Evolutionary conservation across 805 yeast genomes (phyloP).

Genomic region (Wickerhamomyces xylosicus): DNA sequence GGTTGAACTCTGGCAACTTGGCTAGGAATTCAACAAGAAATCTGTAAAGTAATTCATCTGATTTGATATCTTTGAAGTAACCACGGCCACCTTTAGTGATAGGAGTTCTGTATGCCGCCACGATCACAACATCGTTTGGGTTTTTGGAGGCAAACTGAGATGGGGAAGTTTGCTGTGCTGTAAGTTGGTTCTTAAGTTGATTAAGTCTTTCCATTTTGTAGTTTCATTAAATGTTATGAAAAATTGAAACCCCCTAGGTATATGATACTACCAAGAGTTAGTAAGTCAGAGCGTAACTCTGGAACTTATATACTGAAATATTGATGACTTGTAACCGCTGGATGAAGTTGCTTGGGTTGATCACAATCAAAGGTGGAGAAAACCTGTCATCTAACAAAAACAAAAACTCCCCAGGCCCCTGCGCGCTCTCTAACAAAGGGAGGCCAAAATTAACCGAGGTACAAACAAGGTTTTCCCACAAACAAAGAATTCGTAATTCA

Average conservation of each 20-base stretch:
- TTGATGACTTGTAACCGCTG: too few relatives aligned
- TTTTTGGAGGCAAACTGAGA: conserved; percentile 7
- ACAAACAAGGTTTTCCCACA: too few relatives aligned
- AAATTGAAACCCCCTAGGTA: too few relatives aligned
- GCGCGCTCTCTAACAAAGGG: too few relatives aligned
- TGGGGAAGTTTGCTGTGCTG: conserved; percentile 1
- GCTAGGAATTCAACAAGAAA: conserved; percentile 55
- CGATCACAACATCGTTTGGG: conserved; percentile 77
- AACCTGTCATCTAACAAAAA: background rate
- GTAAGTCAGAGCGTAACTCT: too few relatives aligned
- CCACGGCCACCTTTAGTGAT: conserved; percentile 85
- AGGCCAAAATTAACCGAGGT: too few relatives aligned
- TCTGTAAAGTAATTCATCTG: conserved; percentile 67
- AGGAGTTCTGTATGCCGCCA: conserved; percentile 86
- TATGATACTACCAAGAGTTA: background rate
- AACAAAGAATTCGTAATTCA: too few relatives aligned
- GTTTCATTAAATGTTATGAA: background rate
- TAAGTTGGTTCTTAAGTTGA: background rate
- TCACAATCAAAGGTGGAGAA: background rate
- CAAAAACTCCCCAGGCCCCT: too few relatives aligned
- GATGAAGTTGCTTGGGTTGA: too few relatives aligned
- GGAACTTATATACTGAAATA: background rate
- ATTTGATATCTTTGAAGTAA: conserved; percentile 66
- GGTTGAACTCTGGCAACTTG: conserved; percentile 35
- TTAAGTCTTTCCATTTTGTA: background rate